Base-by-base conservation (phyloP, 306 rosid species). In the Glycine soja region DNA sequence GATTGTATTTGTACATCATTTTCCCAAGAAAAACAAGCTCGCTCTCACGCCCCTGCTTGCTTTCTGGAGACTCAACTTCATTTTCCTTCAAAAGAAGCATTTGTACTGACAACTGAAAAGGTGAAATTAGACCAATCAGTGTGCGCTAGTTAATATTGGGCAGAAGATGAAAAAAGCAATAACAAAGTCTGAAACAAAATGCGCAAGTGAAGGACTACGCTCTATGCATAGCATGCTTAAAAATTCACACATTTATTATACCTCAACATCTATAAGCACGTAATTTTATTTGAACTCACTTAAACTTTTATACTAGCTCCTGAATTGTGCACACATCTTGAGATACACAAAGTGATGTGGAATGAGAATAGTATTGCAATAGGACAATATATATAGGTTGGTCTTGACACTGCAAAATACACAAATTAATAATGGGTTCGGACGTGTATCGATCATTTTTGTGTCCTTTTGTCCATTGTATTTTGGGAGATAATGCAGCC, bases 21-120 rank as follows among this genome's bases (percentile, higher is more conserved):
- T 45, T 32, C 63, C 13, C 54, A 81, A 45, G 65, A 81, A 75
- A 75, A 81, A 75, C 18, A 46, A 46, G 40, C 5, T 36, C 5
- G 3, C 40, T 36, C 40, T 42, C 74, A 24, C 63, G 10, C 19
- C 64, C 7, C 50, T 72, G 73, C 12, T 71, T 72, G 68, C 59
- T 73, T 81, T 81, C n/a, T 6, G 11, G 38, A 57, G 72, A 38
- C 67, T 54, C 48, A 52, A 36, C 65, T 34, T 38, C 75, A 65
- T 11, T 51, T 81, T 66, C 75, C 75, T 64, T 65, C 19, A 18
- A 3, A 61, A 61, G 54, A 36, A 72, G 19, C 48, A 13, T 72
- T 43, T 45, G 63, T 66, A 32, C 80, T 74, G 62, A 24, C 34
- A 6, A 42, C 40, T 53, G 51, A 36, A 54, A 66, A 68, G 64